Conservation (phyloP, 331 rosid species). For the Prunus yedoensis region DNA sequence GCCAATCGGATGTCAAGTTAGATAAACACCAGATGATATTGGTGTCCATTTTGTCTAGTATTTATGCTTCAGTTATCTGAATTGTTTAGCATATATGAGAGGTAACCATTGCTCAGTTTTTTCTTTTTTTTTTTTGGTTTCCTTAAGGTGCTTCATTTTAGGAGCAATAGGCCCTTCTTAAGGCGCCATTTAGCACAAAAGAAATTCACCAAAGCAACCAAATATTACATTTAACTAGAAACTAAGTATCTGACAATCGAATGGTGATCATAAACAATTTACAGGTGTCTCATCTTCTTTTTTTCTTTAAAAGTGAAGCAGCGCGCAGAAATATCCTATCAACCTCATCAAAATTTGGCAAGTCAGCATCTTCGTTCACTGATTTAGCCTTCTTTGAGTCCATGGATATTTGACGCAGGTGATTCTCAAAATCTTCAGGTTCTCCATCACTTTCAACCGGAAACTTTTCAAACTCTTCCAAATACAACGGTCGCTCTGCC, state of each 20-base stretch:
- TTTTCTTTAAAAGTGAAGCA: conserved; percentile 68
- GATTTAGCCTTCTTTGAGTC: conserved; percentile 41
- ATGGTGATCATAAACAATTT: conserved; percentile 6
- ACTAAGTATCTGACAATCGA: conserved; percentile 1
- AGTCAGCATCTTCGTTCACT: conserved; percentile 32
- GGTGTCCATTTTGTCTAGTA: not conserved
- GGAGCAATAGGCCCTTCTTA: too few species aligned
- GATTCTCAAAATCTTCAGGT: conserved; percentile 64
- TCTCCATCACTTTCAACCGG: conserved; percentile 43
- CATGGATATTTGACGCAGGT: conserved; percentile 60
- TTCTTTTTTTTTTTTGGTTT: too few species aligned
- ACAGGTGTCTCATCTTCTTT: conserved; percentile 35
- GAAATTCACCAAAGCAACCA: not conserved
- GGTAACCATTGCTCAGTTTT: not conserved
- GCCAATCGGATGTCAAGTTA: too few species aligned
- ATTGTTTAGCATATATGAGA: not conserved
- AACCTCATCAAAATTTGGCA: conserved; percentile 68
- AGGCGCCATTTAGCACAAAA: too few species aligned
- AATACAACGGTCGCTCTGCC: conserved; percentile 60
- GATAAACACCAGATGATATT: not conserved
- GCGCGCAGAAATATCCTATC: conserved; percentile 74
- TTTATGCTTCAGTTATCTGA: too few species aligned
- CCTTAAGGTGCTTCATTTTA: too few species aligned
- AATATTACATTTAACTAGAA: not conserved
- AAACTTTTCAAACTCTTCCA: conserved; percentile 73